Conservation (phyloP, 805 yeast genomes). For the Metschnikowia aberdeeniae region DNA sequence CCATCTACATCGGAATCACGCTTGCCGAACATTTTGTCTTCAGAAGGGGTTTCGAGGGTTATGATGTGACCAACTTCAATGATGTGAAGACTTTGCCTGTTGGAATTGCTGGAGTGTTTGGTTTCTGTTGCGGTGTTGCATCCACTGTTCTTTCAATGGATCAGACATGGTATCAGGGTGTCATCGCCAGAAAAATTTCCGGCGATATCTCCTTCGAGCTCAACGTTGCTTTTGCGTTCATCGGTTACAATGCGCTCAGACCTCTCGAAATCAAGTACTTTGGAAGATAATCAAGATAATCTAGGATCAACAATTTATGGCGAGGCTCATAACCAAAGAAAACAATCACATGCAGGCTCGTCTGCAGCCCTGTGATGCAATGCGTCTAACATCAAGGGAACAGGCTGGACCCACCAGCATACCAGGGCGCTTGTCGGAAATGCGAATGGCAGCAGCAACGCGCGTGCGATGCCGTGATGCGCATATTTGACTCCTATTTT, state of each 20-base stretch:
- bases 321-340: neutral
- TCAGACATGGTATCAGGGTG: slow-evolving; percentile 33
- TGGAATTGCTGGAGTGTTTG: slow-evolving; percentile 29
- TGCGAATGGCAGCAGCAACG: no score
- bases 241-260: slow-evolving; percentile 24
- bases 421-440: no score
- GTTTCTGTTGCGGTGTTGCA: slow-evolving; percentile 28
- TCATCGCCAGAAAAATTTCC: slow-evolving; percentile 22
- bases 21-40: slow-evolving; percentile 28
- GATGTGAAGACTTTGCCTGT: slow-evolving; percentile 23
- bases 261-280: slow-evolving; percentile 30
- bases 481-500: no score
- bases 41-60: slow-evolving; percentile 24
- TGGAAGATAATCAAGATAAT: slow-evolving; percentile 3
- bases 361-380: no score
- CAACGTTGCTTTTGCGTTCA: slow-evolving; percentile 26
- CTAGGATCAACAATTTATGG: no score
- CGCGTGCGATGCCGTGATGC: no score
- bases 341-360: no score
- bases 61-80: slow-evolving; percentile 24
- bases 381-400: no score
- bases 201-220: slow-evolving; percentile 32
- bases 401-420: no score
- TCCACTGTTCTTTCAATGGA: slow-evolving; percentile 31
- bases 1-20: slow-evolving; percentile 31